Base-by-base conservation (phyloP, 495 filamentous ascomycete species). In the Podospora didyma region DNA sequence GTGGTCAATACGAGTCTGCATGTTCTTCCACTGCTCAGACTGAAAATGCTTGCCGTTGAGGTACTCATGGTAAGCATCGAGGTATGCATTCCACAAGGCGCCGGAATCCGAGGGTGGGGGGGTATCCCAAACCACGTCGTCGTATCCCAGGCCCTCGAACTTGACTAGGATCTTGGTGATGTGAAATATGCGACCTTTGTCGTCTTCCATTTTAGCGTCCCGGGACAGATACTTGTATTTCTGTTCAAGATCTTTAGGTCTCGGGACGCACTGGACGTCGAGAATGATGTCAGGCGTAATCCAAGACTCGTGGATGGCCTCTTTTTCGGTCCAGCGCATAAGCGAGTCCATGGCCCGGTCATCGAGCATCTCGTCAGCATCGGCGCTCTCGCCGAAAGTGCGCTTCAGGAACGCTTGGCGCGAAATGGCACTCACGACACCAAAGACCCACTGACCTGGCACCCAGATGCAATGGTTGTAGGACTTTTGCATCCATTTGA, bases 91-190 rank as follows among this genome's bases (percentile, higher is more conserved):
- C 86, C 89, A 97, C 24, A 86, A 75, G 14, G 85, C 84, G 11
- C 72, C 72, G 41, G 89, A 82, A 21, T 81, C 81, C 20, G 77
- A 76, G n/a, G 76, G 68, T 2, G 95, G 95, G 0, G 91, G 89
- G 2, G 80, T 76, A 56, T 96, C 93, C 93, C 93, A 97, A 1
- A 94, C 89, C 0, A 84, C 76, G 47, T 97, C 90, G 57, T 97
- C 92, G 67, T 97, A 97, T 6, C 86, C 79, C n/a, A 97, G 78
- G n/a, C 95, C 95, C 69, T 93, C 89, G 68, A 89, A 97, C 60
- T 99, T 99, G 64, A 96, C 86, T 24, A 84, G 81, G 10, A 89
- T 90, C 60, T 82, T 74, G 17, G 77, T 74, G 20, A 96, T 83
- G 56, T 92, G 80, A 10, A 79, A 78, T 39, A 95, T 84, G 0